Base-by-base conservation (phyloP, 768 basidiomycete genomes). In the Rhodotorula kratochvilovae region DNA sequence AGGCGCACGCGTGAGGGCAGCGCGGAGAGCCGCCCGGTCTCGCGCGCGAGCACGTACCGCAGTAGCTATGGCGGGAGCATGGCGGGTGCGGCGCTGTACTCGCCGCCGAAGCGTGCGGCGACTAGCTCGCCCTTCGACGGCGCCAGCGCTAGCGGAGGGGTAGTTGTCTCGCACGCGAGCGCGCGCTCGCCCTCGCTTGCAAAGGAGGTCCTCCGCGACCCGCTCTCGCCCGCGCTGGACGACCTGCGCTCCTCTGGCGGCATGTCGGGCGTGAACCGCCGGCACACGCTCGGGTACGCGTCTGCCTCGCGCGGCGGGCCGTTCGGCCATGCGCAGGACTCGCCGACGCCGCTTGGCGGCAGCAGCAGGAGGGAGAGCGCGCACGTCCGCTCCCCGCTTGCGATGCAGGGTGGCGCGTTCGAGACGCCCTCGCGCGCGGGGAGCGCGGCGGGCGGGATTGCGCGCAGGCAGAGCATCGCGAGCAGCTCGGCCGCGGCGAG, bases 161-260 rank as follows among this genome's bases (percentile, higher is more conserved):
- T 66, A 29, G 11, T 50, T 12, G 67, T 71, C 23, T 74, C 69
- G 17, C 66, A 61, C 57, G 66, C 68, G 11, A 54, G 45, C 6
- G 59, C 59, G 12, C 48, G 68, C 2, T 63, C 68, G n/a, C 64
- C 68, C 0, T 7, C 16, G 21, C 31, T 57, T 10, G 21, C 31
- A 1, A 53, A 63, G 5, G 63, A 69, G n/a, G 50, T 46, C 27
- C 61, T 73, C 7, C 64, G 72, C 27, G 59, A 70, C 50, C 73
- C 68, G 36, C 68, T 66, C 43, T 53, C 16, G 57, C 27, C 54
- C 27, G 54, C 54, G 57, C 25, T 48, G 2, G 29, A 46, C 13
- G 66, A 67, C 25, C 27, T n/a, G 46, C 42, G 45, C n/a, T n/a
- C n/a, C 27, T 33, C 45, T 1, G 3, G 55, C 27, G 8, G 31